These are phyloP conservation scores for Thamnidium elegans DNA, from an alignment of 192 early-diverging fungal species.

Conservation along the genomic window DNA sequence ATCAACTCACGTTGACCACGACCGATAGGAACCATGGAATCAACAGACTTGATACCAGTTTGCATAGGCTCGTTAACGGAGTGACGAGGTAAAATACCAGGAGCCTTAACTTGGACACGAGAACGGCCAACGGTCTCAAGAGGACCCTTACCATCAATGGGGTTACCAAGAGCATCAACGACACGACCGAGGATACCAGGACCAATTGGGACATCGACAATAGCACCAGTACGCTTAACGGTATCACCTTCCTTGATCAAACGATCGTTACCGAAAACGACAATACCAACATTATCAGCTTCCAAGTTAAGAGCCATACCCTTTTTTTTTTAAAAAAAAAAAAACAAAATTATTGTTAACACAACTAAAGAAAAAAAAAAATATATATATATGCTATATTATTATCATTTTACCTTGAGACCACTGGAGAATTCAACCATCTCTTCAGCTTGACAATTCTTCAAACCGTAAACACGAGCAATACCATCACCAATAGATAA, in stretches of 20 bases:
- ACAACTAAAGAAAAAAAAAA: no score
- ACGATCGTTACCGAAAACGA: slow-evolving; percentile 99
- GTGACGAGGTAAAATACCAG: slow-evolving; percentile 97
- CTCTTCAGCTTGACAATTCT: slow-evolving; percentile 98
- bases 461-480: slow-evolving; percentile 98
- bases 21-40: slow-evolving; percentile 99
- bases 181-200: slow-evolving; percentile 91
- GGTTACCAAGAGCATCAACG: slow-evolving; percentile 98
- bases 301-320: slow-evolving; percentile 99
- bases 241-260: slow-evolving; percentile 99
- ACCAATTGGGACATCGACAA: slow-evolving; percentile 98
- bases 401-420: slow-evolving; percentile 66
- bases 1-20: slow-evolving; percentile 99
- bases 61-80: slow-evolving; percentile 99
- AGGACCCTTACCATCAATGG: slow-evolving; percentile 99
- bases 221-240: slow-evolving; percentile 96
- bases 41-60: slow-evolving; percentile 99
- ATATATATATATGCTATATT: not conserved
- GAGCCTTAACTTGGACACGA: slow-evolving; percentile 98
- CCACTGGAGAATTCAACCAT: slow-evolving; percentile 99
- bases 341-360: not conserved
- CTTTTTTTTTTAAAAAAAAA: slow-evolving; percentile 43
- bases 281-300: slow-evolving; percentile 98
- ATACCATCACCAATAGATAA: slow-evolving; percentile 99
- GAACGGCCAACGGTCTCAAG: slow-evolving; percentile 79